Base-by-base conservation (phyloP, 768 basidiomycete species). In the Tubosaeta sp. region DNA sequence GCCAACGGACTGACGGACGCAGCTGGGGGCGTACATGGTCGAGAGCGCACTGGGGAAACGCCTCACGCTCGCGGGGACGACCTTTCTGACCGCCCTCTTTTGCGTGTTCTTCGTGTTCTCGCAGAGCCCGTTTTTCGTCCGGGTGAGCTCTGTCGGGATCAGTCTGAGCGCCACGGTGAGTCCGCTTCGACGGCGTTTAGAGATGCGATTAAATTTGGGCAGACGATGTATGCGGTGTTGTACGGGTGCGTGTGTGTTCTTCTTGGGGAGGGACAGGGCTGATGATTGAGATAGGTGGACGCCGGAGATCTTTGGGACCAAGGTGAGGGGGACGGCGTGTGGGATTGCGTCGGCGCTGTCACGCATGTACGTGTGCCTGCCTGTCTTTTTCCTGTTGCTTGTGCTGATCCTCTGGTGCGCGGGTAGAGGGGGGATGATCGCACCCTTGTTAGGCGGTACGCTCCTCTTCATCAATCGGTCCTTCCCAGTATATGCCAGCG, bases 191-290 rank as follows among this genome's bases (percentile, higher is more conserved):
- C 14, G 27, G 13, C 27, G 9, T 39, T 11, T 38, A 3, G n/a
- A 10, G 13, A 8, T 26, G 49, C 26, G 32, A 52, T 44, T 39
- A 16, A 27, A 27, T 27, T 46, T 9, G 27, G 41, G 32, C 58
- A 87, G 85, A 76, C 85, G 3, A 90, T 91, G 90, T 91, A 86
- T 80, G 88, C 90, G 12, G 85, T 92, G n/a, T 60, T 91, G 48
- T 91, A 91, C 59, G 88, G 89, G 70, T 22, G 9, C 29, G 29
- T 29, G 29, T 29, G 22, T 22, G 22, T 22, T 1, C 14, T 14
- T 8, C 2, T 12, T 2, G 31, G 26, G 33, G 7, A 16, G 16
- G 2, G 14, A 4, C 0, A 10, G 35, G 8, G n/a, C 22, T 19
- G 37, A 29, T 14, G 11, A 1, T 12, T 2, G 17, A 14, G 5